These are phyloP conservation scores for Syncephalis plumigaleata DNA, from an alignment of 371 early-diverging fungal species.

Conservation along the genomic window DNA sequence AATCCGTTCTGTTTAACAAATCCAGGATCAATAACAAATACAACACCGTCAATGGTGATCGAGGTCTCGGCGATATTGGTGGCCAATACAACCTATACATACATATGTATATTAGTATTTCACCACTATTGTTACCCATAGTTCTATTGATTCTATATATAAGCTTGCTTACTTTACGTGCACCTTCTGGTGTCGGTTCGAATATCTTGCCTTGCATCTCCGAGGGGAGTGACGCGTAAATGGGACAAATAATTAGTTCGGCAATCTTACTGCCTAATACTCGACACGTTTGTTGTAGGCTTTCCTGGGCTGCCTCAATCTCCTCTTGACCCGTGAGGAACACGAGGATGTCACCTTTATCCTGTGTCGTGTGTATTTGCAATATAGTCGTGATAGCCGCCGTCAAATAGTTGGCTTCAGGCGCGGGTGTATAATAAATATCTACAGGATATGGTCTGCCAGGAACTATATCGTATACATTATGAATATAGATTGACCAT, in stretches of 20 bases:
- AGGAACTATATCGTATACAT: conserved; percentile 25
- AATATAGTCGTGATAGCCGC: conserved; percentile 90
- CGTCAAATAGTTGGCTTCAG: conserved; percentile 93
- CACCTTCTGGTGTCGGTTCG: conserved; percentile 87
- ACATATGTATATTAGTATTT: too few relatives aligned
- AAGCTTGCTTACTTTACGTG: conserved; percentile 47
- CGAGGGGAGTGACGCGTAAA: conserved; percentile 87
- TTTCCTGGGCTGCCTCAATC: conserved; percentile 86
- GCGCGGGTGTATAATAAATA: conserved; percentile 87
- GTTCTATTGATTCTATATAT: conserved; percentile 1
- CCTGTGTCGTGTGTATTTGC: conserved; percentile 87
- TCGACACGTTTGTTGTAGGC: conserved; percentile 54
- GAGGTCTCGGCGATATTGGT: conserved; percentile 99
- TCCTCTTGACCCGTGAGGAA: conserved; percentile 99
- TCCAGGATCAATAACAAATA: conserved; percentile 80
- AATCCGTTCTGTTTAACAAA: conserved; percentile 90
- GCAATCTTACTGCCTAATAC: conserved; percentile 77
- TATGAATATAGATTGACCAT: too few relatives aligned
- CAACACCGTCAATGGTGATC: conserved; percentile 90
- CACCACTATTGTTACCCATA: not conserved
- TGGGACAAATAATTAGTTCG: conserved; percentile 86
- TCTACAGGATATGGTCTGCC: conserved; percentile 90
- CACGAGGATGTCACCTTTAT: conserved; percentile 88
- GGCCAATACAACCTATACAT: conserved; percentile 74
- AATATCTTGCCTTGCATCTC: conserved; percentile 92